These are phyloP conservation scores for Musa itinerans DNA, from an alignment of 176 grass and related monocot genomes.

Conservation along the genomic window DNA sequence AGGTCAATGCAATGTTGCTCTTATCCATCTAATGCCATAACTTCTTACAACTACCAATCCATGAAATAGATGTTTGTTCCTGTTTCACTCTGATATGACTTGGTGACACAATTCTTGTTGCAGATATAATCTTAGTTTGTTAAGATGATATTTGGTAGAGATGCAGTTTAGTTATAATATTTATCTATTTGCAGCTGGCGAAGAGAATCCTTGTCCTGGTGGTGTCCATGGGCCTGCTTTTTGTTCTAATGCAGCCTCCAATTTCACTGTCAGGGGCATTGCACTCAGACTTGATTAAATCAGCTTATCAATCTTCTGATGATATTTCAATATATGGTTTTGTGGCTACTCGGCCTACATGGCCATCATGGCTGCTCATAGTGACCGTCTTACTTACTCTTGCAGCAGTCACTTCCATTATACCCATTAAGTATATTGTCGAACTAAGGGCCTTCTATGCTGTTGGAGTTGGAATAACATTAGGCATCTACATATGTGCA, in stretches of 20 bases:
- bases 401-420: conserved; percentile 77
- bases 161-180: not conserved
- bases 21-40: not conserved
- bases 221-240: conserved; percentile 74
- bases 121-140: not conserved
- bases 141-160: conserved; percentile 6
- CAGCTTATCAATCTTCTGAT: conserved; percentile 74
- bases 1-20: not conserved
- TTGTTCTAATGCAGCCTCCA: conserved; percentile 84
- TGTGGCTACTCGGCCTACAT: conserved; percentile 62
- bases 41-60: not conserved
- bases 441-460: conserved; percentile 78
- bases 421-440: conserved; percentile 91
- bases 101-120: not conserved
- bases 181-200: conserved; percentile 43
- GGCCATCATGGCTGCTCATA: conserved; percentile 95
- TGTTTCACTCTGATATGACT: not conserved
- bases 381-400: conserved; percentile 76
- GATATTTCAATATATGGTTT: conserved; percentile 91
- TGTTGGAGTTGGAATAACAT: conserved; percentile 57
- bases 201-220: conserved; percentile 72
- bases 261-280: conserved; percentile 80
- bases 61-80: not conserved
- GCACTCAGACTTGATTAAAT: conserved; percentile 65
- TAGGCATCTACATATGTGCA: conserved; percentile 92